Evolutionary conservation across 2,329 filamentous ascomycete genomes (phyloP).

Genomic region (Fusarium coffeatum): DNA sequence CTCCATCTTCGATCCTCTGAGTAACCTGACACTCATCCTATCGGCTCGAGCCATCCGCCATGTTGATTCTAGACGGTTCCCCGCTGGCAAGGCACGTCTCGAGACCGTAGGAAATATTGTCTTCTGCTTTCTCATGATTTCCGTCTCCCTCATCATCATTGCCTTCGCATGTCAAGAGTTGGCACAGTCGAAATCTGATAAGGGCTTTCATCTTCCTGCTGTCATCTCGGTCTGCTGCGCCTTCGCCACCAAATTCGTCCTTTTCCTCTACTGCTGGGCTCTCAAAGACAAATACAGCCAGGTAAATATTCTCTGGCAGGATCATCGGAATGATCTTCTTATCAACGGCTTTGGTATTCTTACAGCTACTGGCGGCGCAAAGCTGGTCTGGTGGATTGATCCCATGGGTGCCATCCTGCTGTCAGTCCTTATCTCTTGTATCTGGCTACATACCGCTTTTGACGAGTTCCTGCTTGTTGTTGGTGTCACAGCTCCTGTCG

Average conservation of each 20-base stretch:
- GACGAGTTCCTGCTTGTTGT: conserved; percentile 91
- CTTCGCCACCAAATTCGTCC: conserved; percentile 82
- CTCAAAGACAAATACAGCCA: conserved; percentile 92
- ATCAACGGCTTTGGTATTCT: conserved; percentile 95
- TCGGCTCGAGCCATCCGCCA: conserved; percentile 88
- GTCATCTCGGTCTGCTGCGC: conserved; percentile 87
- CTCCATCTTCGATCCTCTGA: conserved; percentile 90
- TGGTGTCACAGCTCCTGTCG: conserved; percentile 85
- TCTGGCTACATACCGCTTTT: conserved; percentile 90
- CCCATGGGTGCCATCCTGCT: conserved; percentile 89
- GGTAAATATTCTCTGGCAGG: conserved; percentile 92
- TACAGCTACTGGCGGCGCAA: conserved; percentile 89
- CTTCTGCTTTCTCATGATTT: conserved; percentile 96
- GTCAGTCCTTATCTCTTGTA: conserved; percentile 77
- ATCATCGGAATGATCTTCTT: conserved; percentile 96
- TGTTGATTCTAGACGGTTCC: conserved; percentile 88
- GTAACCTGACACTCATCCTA: conserved; percentile 87
- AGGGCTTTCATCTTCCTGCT: conserved; percentile 81
- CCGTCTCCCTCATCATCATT: conserved; percentile 92
- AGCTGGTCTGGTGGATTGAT: conserved; percentile 94
- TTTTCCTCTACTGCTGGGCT: conserved; percentile 94
- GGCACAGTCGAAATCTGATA: conserved; percentile 63
- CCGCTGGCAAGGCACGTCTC: conserved; percentile 91
- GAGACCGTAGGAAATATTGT: conserved; percentile 96
- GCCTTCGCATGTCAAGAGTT: conserved; percentile 85